phyloP scores from a whole-genome alignment of 2,329 filamentous ascomycete genomes.

The Rachicladosporium sp. region DNA sequence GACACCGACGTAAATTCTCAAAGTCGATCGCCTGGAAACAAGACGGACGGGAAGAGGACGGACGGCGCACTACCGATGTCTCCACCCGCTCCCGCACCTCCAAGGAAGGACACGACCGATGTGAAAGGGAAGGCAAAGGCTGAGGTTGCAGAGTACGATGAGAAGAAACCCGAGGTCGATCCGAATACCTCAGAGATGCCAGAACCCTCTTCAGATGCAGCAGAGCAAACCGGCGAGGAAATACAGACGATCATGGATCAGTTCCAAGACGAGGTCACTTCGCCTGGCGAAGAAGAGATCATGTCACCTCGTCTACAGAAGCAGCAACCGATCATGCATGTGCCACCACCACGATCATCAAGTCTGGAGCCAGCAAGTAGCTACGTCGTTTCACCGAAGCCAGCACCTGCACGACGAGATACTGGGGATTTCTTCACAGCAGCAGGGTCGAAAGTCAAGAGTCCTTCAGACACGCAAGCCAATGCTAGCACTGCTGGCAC shows the following conservation, averaged over 20 bases:
- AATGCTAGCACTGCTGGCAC: constrained; percentile 1
- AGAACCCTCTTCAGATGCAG: constrained; percentile 33
- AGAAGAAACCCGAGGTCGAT: constrained; percentile 13
- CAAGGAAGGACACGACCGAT: constrained; percentile 15
- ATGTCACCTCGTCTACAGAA: constrained; percentile 84
- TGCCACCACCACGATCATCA: constrained; percentile 63
- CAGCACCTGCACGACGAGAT: constrained; percentile 1
- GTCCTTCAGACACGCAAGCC: not conserved
- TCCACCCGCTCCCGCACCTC: constrained; percentile 19
- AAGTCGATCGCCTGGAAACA: constrained; percentile 1
- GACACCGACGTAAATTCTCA: constrained; percentile 3
- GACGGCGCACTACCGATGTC: constrained; percentile 13
- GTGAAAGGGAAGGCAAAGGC: constrained; percentile 5
- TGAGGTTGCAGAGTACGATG: constrained; percentile 15
- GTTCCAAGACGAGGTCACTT: constrained; percentile 64
- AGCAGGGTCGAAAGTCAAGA: constrained; percentile 1
- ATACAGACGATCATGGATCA: constrained; percentile 98
- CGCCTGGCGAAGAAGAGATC: constrained; percentile 54
- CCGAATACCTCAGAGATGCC: constrained; percentile 24
- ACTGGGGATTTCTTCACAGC: constrained; percentile 4
- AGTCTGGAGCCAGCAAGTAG: constrained; percentile 57
- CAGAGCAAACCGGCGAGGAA: constrained; percentile 47
- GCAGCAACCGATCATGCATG: constrained; percentile 65
- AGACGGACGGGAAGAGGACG: constrained; percentile 8
- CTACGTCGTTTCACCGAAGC: constrained; percentile 6